Evolutionary conservation across 2,329 filamentous ascomycete species (phyloP), one percentile per base, ranked within the genome.

Genomic region (Paecilomyces sp.): DNA sequence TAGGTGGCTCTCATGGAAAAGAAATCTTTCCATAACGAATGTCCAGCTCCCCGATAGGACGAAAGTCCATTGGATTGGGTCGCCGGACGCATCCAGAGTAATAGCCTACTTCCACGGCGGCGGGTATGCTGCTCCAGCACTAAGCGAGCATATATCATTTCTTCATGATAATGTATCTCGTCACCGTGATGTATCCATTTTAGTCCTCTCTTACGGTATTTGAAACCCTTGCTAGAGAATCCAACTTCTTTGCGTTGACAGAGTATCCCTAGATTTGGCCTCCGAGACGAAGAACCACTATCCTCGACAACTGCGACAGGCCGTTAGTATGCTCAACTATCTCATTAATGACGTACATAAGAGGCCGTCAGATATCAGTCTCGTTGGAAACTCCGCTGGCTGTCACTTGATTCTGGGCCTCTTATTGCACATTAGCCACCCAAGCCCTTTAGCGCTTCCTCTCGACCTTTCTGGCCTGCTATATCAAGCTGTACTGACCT

Each of bases 61-160:
- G 6, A 18, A 54, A 13, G 58, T 56, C 31, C 33, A 54, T 33
- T 33, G 56, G 25, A 28, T 56, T 33, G 58, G 55, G 36, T 60
- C 58, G 1, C 33, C 58, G 7, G 56, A 60, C 13, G 50, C 54
- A 13, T 53, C 53, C 11, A 60, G 33, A n/a, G 58, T 53, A 12
- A 60, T 60, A 31, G 55, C 57, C 34, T 60, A 60, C 28, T 54
- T 60, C 31, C 58, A 60, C 28, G 58, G 58, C 1, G 58, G 58
- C 36, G 58, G 58, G 6, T 60, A 60, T 41, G 58, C 55, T 1
- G 55, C 55, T 6, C 50, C 58, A 24, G 51, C 57, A 15, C 9
- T 60, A 36, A 50, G 54, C 24, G 7, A 50, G 30, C 30, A 41
- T 54, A 50, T 54, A 55, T 54, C 3, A 50, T 60, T 31, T 57